Conservation (phyloP, 1,139 yeast species). For the Hyphopichia pseudoburtonii region DNA sequence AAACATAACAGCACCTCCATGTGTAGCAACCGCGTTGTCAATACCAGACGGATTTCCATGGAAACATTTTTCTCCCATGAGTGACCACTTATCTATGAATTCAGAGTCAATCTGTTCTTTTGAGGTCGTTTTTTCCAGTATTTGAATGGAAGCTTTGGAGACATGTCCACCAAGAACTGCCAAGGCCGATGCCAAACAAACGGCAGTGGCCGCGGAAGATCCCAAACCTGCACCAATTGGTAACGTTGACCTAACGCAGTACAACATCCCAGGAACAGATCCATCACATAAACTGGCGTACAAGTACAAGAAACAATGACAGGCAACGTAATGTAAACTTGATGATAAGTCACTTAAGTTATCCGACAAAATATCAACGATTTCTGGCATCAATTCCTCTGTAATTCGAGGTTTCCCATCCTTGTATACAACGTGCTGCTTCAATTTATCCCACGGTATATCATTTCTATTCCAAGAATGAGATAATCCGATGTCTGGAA, state of each 20-base stretch:
- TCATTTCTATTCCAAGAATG: constrained; percentile 61
- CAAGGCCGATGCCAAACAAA: constrained; percentile 78
- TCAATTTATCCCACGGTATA: constrained; percentile 59
- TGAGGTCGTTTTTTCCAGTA: constrained; percentile 29
- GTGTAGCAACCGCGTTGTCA: constrained; percentile 93
- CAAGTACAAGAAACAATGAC: constrained; percentile 80
- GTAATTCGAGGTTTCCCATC: constrained; percentile 44
- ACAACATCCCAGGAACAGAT: constrained; percentile 50
- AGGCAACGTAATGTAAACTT: constrained; percentile 74
- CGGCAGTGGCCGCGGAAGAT: constrained; percentile 88
- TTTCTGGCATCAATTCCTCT: constrained; percentile 59
- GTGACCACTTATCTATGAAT: constrained; percentile 82
- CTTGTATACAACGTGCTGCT: constrained; percentile 14
- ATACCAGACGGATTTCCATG: constrained; percentile 98
- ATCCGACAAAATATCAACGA: constrained; percentile 49
- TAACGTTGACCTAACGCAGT: constrained; percentile 73
- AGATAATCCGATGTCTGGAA: constrained; percentile 76
- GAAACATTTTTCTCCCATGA: constrained; percentile 90
- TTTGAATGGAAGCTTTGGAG: constrained; percentile 24
- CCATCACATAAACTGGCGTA: constrained; percentile 58
- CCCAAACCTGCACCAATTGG: constrained; percentile 99
- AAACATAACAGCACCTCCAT: constrained; percentile 94
- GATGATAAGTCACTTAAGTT: constrained; percentile 47
- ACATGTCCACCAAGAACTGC: constrained; percentile 62
- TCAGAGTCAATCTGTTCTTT: constrained; percentile 48